These are phyloP conservation scores for Pochonia chlamydosporia DNA, from an alignment of 2,329 filamentous ascomycete species.

Conservation along the genomic window DNA sequence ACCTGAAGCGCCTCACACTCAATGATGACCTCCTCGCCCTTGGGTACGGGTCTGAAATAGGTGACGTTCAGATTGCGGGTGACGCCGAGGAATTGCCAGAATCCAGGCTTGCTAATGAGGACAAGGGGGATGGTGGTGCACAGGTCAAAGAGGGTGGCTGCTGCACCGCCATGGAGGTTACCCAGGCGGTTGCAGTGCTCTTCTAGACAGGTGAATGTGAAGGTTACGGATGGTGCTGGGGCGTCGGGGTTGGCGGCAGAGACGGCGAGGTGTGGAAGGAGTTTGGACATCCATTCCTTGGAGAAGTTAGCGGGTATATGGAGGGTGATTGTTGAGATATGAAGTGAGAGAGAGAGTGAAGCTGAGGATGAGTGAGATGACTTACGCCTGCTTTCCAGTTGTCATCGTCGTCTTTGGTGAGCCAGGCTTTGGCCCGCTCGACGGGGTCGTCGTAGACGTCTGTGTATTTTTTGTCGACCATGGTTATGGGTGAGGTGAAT, in stretches of 20 bases:
- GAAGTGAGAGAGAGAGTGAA: not conserved
- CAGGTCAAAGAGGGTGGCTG: constrained; percentile 62
- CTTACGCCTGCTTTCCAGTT: constrained; percentile 25
- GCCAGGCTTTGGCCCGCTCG: constrained; percentile 26
- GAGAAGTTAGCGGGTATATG: not conserved
- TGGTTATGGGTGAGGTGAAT: no score
- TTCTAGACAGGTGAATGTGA: constrained; percentile 43
- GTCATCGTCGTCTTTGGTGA: constrained; percentile 21
- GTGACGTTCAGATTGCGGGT: constrained; percentile 60
- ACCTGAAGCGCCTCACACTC: constrained; percentile 52
- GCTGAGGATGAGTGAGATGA: not conserved
- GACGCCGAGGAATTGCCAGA: constrained; percentile 58
- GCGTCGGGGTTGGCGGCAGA: constrained; percentile 26
- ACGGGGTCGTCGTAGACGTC: constrained; percentile 24
- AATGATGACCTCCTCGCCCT: constrained; percentile 44
- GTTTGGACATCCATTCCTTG: constrained; percentile 39
- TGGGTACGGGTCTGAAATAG: constrained; percentile 57
- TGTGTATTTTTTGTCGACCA: constrained; percentile 12
- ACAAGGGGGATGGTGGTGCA: constrained; percentile 55
- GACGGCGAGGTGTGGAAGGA: constrained; percentile 37
- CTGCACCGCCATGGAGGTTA: constrained; percentile 58
- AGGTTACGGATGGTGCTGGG: constrained; percentile 34
- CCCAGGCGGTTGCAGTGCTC: constrained; percentile 46
- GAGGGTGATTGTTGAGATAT: not conserved
- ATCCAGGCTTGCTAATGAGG: constrained; percentile 51